Evolutionary conservation across 306 rosid genomes (phyloP), one percentile per base, ranked within the genome.

Genomic region (Pachyrhizus erosus): DNA sequence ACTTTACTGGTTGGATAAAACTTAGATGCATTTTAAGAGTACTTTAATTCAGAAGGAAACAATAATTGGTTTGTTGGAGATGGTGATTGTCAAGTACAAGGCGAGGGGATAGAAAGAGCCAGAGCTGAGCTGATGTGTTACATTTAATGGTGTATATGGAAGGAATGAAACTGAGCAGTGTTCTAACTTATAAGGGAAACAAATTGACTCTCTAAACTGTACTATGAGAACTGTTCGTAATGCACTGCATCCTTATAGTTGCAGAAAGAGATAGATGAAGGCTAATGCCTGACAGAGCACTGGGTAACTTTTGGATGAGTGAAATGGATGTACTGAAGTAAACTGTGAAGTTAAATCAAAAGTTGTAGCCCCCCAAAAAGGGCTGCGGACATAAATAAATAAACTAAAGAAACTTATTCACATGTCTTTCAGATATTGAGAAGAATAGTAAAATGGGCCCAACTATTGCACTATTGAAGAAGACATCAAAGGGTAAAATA

Each of bases 91-190:
- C 9, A 34, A 58, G 42, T 27, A 61, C 43, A 45, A 75, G 48
- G 20, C 29, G 43, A 77, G n/a, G 73, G 48, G 4, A 18, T 64
- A n/a, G 64, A 64, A 49, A 62, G 81, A 64, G 20, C n/a, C 29
- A 52, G 12, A 48, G 34, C 17, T 48, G 12, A 48, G 34, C 17
- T 48, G 23, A 77, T 17, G 37, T n/a, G 9, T 42, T 46, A 31
- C 34, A 12, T 64, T 39, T 5, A 33, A 76, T 61, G 62, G 49
- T 34, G 9, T n/a, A 57, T 23, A 62, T 14, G 42, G 13, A 46
- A 64, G 73, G 17, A 77, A 29, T 29, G 62, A 68, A 39, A 20
- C 31, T 20, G 31, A 42, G 5, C 10, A 67, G 51, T 39, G n/a
- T 68, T 66, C 15, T 27, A 27, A 27, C 31, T 27, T 27, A 27